Base-by-base conservation (phyloP, 441 rosid genomes). In the Breynia disticha region DNA sequence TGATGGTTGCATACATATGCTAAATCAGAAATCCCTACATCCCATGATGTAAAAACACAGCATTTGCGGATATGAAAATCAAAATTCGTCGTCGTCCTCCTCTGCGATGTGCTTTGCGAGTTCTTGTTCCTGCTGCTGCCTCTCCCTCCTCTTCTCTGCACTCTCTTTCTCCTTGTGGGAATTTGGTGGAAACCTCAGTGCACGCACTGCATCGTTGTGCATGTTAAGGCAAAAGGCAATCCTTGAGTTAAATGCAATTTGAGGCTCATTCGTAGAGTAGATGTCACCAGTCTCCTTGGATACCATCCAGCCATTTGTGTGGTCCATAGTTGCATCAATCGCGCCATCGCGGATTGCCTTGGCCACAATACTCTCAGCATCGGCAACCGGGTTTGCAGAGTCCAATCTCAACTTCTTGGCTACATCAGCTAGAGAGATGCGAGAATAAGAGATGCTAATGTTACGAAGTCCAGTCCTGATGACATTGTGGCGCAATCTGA, bases 331-430 rank as follows among this genome's bases (percentile, higher is more conserved):
- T n/a, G 91, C 91, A 50, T 84, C 91, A 16, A 84, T 79, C 4
- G 91, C 91, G 51, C 82, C 87, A 67, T 84, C 87, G 16, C 86
- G 70, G 54, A 84, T 84, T 48, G 91, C 86, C 78, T 84, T 84
- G 15, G 87, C 43, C 18, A 81, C 83, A 38, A 82, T 81, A 58
- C 88, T 81, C 67, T 84, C 88, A 14, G 93, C 88, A 76, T 84
- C 86, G 4, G 86, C 82, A 50, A 84, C 58, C 12, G 85, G 87
- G 53, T 75, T 79, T 7, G 81, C 56, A 19, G 86, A 77, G 73
- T 81, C 86, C 67, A 84, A 67, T 43, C 84, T 76, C 56, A 84
- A 61, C 72, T 84, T 84, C 73, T 79, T 79, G 37, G 88, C 84
- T 52, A 81, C 84, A 65, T 84, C 93, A 43, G 64, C 79, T 14